Base-by-base conservation (phyloP, 768 basidiomycete species). In the Psilocybe sp. region DNA sequence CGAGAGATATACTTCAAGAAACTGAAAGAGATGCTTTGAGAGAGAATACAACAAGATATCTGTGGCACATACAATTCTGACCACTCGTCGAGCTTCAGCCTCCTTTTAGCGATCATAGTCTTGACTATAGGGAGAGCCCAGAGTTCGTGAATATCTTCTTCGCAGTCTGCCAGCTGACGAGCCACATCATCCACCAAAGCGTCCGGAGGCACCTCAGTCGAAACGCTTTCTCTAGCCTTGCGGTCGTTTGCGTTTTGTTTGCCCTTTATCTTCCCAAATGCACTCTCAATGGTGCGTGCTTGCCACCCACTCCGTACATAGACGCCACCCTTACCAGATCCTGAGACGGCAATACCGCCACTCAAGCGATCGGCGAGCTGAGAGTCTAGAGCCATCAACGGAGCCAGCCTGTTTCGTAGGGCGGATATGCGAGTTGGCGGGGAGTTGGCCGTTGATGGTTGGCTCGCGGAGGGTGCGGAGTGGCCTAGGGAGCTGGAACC, bases 271-370 rank as follows among this genome's bases (percentile, higher is more conserved):
- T 72, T 70, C 47, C 76, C 71, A 8, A 76, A 54, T 9, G 80
- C 73, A 41, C 79, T 78, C 56, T 84, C 77, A 45, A 82, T 71
- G 1, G 83, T 82, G 47, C 84, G 79, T 5, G 84, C 75, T 62
- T 92, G 89, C 89, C 89, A 92, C 11, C 89, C 89, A 42, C 78
- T 82, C 20, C 89, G 84, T 14, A 92, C 89, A 60, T 78, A 89
- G 32, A 92, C 79, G 46, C 80, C 80, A 52, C 85, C 84, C 57
- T 79, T 87, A 7, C 87, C 87, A n/a, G 86, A 85, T 23, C 86
- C 86, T 16, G 84, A 82, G 31, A 89, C 80, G 18, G 79, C 72
- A 47, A 89, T 68, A 12, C 88, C 89, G 20, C 87, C 89, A 47
- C 85, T 88, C 15, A 92, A 76, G 36, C 84, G 79, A 53, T 87